Evolutionary conservation across 2,329 filamentous ascomycete genomes (phyloP).

Genomic region (Alternaria hordeiaustralica): DNA sequence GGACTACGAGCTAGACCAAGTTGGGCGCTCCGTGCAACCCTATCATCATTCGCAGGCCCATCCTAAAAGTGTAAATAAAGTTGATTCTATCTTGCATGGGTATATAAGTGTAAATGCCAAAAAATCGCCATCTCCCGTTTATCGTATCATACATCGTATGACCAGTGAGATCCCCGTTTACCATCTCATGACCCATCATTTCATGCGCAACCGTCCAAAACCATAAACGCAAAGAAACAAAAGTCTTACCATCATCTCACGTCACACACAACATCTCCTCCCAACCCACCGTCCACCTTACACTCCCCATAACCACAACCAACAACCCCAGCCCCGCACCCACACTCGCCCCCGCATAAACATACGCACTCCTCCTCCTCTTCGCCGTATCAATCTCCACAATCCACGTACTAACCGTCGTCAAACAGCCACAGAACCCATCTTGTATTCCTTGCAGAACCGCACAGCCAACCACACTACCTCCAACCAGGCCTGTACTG

Average conservation of each 20-base stretch:
- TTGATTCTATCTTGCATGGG: not conserved
- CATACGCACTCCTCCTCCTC: constrained; percentile 65
- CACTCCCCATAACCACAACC: constrained; percentile 75
- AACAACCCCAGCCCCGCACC: constrained; percentile 63
- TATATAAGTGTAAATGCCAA: not conserved
- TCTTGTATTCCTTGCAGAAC: constrained; percentile 57
- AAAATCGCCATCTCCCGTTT: not conserved
- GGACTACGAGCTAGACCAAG: rapidly evolving
- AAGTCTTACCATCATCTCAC: not conserved
- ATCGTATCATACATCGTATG: not conserved
- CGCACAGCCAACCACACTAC: constrained; percentile 52
- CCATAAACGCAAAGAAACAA: not conserved
- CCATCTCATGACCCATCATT: not conserved
- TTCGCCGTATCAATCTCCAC: constrained; percentile 50
- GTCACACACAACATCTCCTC: constrained; percentile 4
- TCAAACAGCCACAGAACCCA: constrained; percentile 57
- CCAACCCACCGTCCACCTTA: constrained; percentile 69
- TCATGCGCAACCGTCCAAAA: not conserved
- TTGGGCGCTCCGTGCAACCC: not conserved
- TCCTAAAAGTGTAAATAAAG: not conserved
- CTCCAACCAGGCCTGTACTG: constrained; percentile 53
- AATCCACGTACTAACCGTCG: constrained; percentile 59
- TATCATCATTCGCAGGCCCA: no score
- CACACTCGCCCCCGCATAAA: constrained; percentile 71
- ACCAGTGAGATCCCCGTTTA: not conserved